Evolutionary conservation across 106 monocot species (phyloP).

Genomic region (Phalaenopsis equestris): DNA sequence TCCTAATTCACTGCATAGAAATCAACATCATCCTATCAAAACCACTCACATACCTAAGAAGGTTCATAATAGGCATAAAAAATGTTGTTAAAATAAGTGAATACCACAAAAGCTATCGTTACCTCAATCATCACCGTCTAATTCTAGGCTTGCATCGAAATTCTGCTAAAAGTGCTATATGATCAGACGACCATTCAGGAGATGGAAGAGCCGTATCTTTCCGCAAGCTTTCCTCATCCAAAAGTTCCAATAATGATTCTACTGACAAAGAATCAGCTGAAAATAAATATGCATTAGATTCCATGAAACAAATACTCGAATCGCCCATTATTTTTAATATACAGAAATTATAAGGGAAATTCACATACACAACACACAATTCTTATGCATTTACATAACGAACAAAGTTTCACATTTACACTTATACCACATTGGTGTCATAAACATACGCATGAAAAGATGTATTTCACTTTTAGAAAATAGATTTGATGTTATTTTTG

Average conservation of each 20-base stretch:
- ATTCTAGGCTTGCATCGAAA: conserved; percentile 75
- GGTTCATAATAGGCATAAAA: not conserved
- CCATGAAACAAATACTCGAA: not conserved
- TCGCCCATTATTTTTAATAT: not conserved
- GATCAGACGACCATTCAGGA: conserved; percentile 97
- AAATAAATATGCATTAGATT: conserved; percentile 8
- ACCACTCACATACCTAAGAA: not conserved
- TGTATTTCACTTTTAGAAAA: too few relatives aligned
- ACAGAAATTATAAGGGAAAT: not conserved
- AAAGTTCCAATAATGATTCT: conserved; percentile 79
- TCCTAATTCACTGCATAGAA: not conserved
- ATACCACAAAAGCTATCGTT: not conserved
- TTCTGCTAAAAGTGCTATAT: conserved; percentile 88
- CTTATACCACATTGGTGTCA: too few relatives aligned
- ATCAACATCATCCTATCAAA: not conserved
- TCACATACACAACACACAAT: too few relatives aligned
- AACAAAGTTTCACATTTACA: too few relatives aligned
- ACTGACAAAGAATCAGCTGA: conserved; percentile 90
- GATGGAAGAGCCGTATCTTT: conserved; percentile 97
- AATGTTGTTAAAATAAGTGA: not conserved
- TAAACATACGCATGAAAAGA: too few relatives aligned
- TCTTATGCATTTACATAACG: too few relatives aligned
- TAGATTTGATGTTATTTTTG: too few relatives aligned
- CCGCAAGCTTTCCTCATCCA: conserved; percentile 83
- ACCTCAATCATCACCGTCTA: conserved; percentile 47